Conservation (phyloP, 257 asterid genomes). For the Solanum megistacrolobum region DNA sequence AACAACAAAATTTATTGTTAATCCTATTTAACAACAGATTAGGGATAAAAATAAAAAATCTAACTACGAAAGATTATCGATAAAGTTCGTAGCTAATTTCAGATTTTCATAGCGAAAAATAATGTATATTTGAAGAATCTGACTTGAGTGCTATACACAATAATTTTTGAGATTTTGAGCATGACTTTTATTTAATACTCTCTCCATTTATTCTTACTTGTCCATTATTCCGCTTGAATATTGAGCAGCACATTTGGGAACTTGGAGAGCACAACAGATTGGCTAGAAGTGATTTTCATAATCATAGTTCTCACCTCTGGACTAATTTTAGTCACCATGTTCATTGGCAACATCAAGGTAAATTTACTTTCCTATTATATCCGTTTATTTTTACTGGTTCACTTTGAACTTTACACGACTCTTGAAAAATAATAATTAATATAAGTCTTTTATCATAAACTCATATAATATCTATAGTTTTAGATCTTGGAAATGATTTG, state of each 20-base stretch:
- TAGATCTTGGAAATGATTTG: too few relatives aligned
- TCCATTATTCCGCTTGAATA: background rate
- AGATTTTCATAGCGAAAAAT: background rate
- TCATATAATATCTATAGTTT: too few relatives aligned
- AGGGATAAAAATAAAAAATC: too few relatives aligned
- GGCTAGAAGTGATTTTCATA: slow-evolving; percentile 14
- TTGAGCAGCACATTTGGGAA: slow-evolving; percentile 19
- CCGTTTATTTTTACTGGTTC: too few relatives aligned
- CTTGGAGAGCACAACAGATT: slow-evolving; percentile 21
- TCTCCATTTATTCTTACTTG: background rate
- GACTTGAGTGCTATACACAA: background rate
- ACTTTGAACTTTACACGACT: too few relatives aligned
- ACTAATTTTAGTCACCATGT: slow-evolving; percentile 19
- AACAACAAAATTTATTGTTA: background rate
- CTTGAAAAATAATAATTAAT: too few relatives aligned
- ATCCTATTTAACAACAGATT: background rate
- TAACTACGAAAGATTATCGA: background rate
- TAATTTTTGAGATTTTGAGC: background rate
- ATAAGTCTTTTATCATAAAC: too few relatives aligned
- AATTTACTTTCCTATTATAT: background rate
- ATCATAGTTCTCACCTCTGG: slow-evolving; percentile 19
- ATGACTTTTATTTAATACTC: background rate
- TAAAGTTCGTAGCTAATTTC: background rate
- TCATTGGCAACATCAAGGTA: slow-evolving; percentile 30
- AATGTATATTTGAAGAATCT: background rate